A percentile compares a stretch with the other conserved stretches of the same genome.
phyloP scores from a whole-genome alignment of 129 eudicot species.

The Escallonia rubra region DNA sequence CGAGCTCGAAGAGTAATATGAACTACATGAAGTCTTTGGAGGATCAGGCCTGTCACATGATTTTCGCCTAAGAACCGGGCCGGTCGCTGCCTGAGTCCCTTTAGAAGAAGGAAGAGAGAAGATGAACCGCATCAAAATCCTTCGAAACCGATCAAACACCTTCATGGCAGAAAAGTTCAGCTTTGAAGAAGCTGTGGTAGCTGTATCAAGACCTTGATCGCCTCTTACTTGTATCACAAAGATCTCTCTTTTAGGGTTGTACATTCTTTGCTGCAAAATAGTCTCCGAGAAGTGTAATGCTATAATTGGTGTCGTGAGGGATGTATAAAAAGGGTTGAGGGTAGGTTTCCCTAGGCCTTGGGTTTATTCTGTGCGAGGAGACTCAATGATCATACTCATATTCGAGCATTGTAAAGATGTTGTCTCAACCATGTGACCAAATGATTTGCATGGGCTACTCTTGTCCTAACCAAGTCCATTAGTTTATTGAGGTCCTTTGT shows the following conservation, averaged over 20 bases:
- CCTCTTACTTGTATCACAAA: constrained; percentile 33
- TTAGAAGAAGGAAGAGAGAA: constrained; percentile 30
- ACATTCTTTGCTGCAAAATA: constrained; percentile 16
- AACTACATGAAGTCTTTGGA: constrained; percentile 59
- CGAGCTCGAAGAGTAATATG: constrained; percentile 52
- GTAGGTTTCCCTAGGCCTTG: constrained; percentile 7
- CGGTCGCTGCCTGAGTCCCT: background rate
- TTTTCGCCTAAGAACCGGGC: constrained; percentile 28
- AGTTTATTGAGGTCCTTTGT: background rate
- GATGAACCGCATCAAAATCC: constrained; percentile 48
- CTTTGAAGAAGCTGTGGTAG: constrained; percentile 10
- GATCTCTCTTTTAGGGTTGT: constrained; percentile 23
- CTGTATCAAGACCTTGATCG: background rate
- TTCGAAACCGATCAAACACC: constrained; percentile 51
- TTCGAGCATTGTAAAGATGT: constrained; percentile 31
- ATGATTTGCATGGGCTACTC: constrained; percentile 45
- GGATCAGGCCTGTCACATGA: constrained; percentile 52
- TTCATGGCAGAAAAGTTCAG: constrained; percentile 53
- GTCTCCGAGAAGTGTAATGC: constrained; percentile 53
- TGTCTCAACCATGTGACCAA: constrained; percentile 64
- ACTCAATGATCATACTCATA: constrained; percentile 17
- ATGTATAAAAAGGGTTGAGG: constrained; percentile 29
- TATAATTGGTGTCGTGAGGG: constrained; percentile 50
- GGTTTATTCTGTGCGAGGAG: constrained; percentile 20
- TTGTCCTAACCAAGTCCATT: constrained; percentile 26